These are phyloP conservation scores for Alternaria angustiovoidea DNA, from an alignment of 2,329 filamentous ascomycete genomes.

Conservation along the genomic window DNA sequence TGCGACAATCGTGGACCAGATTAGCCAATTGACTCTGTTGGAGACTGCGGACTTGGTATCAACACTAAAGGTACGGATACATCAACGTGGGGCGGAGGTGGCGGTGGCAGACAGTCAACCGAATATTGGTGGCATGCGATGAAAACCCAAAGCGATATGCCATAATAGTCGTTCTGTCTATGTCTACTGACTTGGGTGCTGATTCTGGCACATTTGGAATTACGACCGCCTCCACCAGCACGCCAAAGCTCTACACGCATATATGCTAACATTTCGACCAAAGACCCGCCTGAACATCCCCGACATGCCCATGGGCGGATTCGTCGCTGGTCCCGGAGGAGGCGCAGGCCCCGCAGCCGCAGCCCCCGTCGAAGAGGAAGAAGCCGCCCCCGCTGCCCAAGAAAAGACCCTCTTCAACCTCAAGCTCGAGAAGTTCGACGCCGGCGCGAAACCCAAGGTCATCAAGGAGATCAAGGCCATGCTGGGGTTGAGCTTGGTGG, in stretches of 20 bases:
- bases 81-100: not conserved
- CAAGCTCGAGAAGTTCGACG: constrained; percentile 90
- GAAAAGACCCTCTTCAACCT: constrained; percentile 98
- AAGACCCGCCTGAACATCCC: constrained; percentile 96
- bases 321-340: constrained; percentile 68
- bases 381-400: constrained; percentile 85
- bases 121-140: not conserved
- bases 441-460: constrained; percentile 92
- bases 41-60: constrained; percentile 97
- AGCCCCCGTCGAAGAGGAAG: constrained; percentile 76
- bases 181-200: not conserved
- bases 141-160: not conserved
- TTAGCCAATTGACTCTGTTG: constrained; percentile 95
- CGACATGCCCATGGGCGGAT: constrained; percentile 93
- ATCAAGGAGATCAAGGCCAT: constrained; percentile 99
- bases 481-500: constrained; percentile 93
- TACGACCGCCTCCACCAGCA: not conserved
- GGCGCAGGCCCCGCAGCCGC: constrained; percentile 67
- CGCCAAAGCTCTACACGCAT: not conserved
- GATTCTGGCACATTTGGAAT: not conserved
- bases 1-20: constrained; percentile 92
- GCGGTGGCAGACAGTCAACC: not conserved
- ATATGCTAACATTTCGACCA: constrained; percentile 10
- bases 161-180: not conserved
- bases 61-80: constrained; percentile 80